Evolutionary conservation across 306 rosid species (phyloP).

Genomic region (Cucurbita moschata): DNA sequence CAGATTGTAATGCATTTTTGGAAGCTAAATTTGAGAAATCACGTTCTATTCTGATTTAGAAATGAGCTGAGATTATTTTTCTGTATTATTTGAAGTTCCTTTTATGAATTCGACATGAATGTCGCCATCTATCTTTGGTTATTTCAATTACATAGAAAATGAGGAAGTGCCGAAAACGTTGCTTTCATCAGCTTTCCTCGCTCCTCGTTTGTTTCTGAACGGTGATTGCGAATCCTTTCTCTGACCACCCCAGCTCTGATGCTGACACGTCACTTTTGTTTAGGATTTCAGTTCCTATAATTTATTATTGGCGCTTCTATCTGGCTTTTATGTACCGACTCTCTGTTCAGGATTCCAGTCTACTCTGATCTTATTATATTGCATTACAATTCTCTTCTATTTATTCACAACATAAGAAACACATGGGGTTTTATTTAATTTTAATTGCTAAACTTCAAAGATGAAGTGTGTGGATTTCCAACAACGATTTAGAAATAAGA

Average conservation of each 20-base stretch:
- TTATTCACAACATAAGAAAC: no score
- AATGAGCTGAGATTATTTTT: not conserved
- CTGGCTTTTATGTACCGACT: no score
- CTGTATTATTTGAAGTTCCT: not conserved
- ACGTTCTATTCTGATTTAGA: not conserved
- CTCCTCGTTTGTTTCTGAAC: not conserved
- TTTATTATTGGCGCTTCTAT: no score
- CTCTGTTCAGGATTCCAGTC: no score
- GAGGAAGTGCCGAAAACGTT: constrained; percentile 36
- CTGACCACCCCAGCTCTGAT: not conserved
- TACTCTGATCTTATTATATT: no score
- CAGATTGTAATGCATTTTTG: not conserved
- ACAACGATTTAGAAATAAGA: not conserved
- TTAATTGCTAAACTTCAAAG: not conserved
- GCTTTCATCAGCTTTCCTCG: constrained; percentile 35
- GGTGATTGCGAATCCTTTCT: not conserved
- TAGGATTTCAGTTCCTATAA: not conserved
- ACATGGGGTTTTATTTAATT: no score
- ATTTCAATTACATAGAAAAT: not conserved
- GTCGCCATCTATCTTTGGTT: not conserved
- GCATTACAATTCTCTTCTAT: no score
- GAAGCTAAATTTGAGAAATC: not conserved
- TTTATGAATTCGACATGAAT: not conserved
- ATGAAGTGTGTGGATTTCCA: no score
- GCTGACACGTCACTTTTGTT: not conserved